Evolutionary conservation across 2,329 filamentous ascomycete genomes (phyloP).

Genomic region (Ilyonectria robusta): DNA sequence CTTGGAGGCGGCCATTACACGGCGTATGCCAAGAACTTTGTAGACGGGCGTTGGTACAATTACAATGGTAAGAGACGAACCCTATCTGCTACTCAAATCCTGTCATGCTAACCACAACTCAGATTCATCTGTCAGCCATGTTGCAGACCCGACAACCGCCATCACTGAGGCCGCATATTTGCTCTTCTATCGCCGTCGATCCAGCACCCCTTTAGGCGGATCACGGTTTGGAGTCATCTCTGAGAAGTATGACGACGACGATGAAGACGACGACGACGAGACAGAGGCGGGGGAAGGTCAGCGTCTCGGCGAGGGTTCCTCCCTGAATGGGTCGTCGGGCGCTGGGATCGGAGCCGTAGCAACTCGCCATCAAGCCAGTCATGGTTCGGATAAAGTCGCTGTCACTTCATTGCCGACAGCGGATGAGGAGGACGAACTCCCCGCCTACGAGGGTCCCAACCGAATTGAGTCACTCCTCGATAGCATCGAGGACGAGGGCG

Average conservation of each 20-base stretch:
- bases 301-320: conserved; percentile 88
- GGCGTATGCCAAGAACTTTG: conserved; percentile 92
- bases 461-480: conserved; percentile 51
- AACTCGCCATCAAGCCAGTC: conserved; percentile 76
- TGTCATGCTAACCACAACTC: conserved; percentile 56
- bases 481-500: conserved; percentile 66
- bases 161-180: conserved; percentile 88
- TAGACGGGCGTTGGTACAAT: conserved; percentile 92
- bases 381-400: conserved; percentile 62
- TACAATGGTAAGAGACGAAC: conserved; percentile 83
- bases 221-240: conserved; percentile 80
- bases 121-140: conserved; percentile 82
- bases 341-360: conserved; percentile 83
- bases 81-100: background rate
- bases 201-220: conserved; percentile 83
- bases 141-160: conserved; percentile 72
- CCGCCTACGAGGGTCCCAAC: conserved; percentile 50
- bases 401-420: conserved; percentile 45
- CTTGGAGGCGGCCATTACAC: conserved; percentile 97
- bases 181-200: conserved; percentile 93
- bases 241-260: conserved; percentile 70
- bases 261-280: conserved; percentile 58
- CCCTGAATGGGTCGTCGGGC: conserved; percentile 92
- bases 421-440: conserved; percentile 51
- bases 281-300: conserved; percentile 81